Conservation (phyloP, 495 filamentous ascomycete genomes). For the Letharia lupina region DNA sequence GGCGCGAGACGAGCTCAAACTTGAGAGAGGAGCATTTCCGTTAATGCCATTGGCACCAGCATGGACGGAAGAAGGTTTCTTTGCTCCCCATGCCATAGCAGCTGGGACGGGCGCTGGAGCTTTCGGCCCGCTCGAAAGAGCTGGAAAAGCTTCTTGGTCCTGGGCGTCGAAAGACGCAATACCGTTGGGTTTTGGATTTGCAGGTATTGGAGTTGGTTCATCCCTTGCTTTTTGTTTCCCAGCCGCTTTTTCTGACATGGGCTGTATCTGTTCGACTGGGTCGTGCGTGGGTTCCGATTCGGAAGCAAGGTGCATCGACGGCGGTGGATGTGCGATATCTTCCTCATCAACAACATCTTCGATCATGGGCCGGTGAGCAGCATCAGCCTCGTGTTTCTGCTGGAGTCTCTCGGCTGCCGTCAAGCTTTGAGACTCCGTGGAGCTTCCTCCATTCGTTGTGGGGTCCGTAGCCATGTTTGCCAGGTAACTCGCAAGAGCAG, state of each 20-base stretch:
- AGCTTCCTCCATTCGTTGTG: slow-evolving; percentile 34
- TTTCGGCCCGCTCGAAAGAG: slow-evolving; percentile 67
- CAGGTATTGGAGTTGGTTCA: slow-evolving; percentile 27
- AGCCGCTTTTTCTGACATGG: slow-evolving; percentile 48
- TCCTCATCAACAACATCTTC: slow-evolving; percentile 78
- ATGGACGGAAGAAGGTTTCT: slow-evolving; percentile 48
- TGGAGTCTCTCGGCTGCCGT: slow-evolving; percentile 66
- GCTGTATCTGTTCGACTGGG: slow-evolving; percentile 13
- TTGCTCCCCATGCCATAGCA: slow-evolving; percentile 60
- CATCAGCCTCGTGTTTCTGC: slow-evolving; percentile 62
- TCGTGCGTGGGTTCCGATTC: slow-evolving; percentile 13
- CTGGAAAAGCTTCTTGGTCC: slow-evolving; percentile 85
- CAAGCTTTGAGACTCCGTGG: slow-evolving; percentile 27
- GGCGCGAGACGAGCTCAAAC: slow-evolving; percentile 39
- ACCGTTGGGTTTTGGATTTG: slow-evolving; percentile 39
- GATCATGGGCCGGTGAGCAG: slow-evolving; percentile 58
- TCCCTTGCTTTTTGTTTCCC: slow-evolving; percentile 52
- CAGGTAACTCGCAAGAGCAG: background rate
- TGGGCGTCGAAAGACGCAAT: slow-evolving; percentile 58
- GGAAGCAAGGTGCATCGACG: slow-evolving; percentile 28
- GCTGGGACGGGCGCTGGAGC: slow-evolving; percentile 45
- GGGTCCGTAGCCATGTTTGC: slow-evolving; percentile 26
- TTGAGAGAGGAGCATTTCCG: slow-evolving; percentile 35
- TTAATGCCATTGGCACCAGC: slow-evolving; percentile 52
- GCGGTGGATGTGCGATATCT: slow-evolving; percentile 53